Evolutionary conservation across 164 flowering plant genomes (phyloP), one percentile per base, ranked within the genome.

Genomic region (Taxillus chinensis): DNA sequence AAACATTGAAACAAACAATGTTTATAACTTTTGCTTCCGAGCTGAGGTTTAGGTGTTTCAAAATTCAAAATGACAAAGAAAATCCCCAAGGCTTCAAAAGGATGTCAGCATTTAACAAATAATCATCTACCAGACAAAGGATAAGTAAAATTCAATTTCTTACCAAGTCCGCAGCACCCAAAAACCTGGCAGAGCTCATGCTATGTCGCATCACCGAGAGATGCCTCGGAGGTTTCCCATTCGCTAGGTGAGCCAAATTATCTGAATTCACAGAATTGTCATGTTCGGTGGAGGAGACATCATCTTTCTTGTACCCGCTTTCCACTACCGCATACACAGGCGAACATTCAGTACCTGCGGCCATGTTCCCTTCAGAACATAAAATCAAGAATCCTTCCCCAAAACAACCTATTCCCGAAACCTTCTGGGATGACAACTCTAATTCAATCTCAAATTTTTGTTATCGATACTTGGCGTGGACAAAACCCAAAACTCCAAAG

Each of bases 181-280:
- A 45, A 27, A 77, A 45, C 58, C 69, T 56, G 11, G 63, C 43
- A 40, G 82, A 48, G 74, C 76, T 65, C 55, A 71, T 42, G 42
- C 72, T 62, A 63, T 78, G 81, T n/a, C 77, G 78, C 51, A 72
- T 67, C 45, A 75, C 71, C 0, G 89, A 75, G 45, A 77, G 68
- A 62, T 84, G 80, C 11, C 86, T 61, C 3, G 86, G 89, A 49
- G 86, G 89, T 62, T 76, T 82, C 8, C 79, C 79, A 66, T 45
- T 69, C 2, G 59, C 40, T 16, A 62, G 46, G n/a, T 75, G 79
- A 58, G 72, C 77, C 54, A 64, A 14, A 39, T 66, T 69, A 62
- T 74, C 73, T 15, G 71, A 64, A 52, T 57, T 68, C 39, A 67
- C 75, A 0, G 70, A 64, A 49, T 17, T 66, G 15, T 71, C 74